phyloP scores from a whole-genome alignment of 257 asterid species.

The Forsythia suspensa region DNA sequence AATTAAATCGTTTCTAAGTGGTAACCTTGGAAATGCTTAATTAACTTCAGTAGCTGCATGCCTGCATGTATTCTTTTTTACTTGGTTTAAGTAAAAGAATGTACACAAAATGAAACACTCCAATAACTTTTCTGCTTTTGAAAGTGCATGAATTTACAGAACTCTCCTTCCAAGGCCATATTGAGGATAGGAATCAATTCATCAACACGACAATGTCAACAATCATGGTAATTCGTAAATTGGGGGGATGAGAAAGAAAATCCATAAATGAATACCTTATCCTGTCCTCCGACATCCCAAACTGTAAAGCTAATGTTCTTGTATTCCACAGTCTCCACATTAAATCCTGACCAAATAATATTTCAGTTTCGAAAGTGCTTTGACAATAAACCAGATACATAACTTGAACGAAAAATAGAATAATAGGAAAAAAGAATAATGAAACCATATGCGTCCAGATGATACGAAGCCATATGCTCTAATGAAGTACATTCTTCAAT shows the following conservation, averaged over 20 bases:
- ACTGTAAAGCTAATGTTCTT: conserved; percentile 55
- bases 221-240: background rate
- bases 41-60: background rate
- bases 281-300: conserved; percentile 61
- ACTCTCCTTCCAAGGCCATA: background rate
- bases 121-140: background rate
- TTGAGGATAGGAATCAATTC: background rate
- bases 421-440: background rate
- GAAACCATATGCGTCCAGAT: background rate
- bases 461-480: background rate
- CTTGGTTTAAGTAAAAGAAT: background rate
- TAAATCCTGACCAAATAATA: conserved; percentile 25
- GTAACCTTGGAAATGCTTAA: background rate
- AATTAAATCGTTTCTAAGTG: background rate
- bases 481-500: background rate
- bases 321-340: conserved; percentile 56
- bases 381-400: background rate
- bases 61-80: background rate
- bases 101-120: background rate
- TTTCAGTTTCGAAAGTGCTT: background rate
- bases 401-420: background rate
- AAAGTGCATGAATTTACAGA: background rate
- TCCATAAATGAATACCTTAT: conserved; percentile 33
- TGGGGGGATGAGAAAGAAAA: background rate
- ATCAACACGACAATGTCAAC: background rate